A percentile compares a stretch with the other conserved stretches of the same genome.
These are phyloP conservation scores for Bipolaris sorokiniana DNA, from an alignment of 2,329 filamentous ascomycete genomes.

Conservation along the genomic window DNA sequence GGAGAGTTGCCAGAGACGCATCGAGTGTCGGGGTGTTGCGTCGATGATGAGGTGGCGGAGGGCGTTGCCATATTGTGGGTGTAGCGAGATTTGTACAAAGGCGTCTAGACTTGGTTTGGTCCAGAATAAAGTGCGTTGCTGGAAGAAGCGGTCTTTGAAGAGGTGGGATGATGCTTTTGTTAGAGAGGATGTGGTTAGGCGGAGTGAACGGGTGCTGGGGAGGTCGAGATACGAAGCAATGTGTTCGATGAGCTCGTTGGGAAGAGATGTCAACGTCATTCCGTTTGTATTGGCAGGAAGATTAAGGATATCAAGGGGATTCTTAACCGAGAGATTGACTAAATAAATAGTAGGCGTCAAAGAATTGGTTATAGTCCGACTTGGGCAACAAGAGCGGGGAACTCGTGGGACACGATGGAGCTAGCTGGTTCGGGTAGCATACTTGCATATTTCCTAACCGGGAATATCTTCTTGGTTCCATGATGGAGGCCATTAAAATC, in stretches of 20 bases:
- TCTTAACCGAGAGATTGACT: neutral
- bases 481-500: neutral
- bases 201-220: conserved; percentile 23
- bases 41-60: conserved; percentile 34
- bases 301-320: neutral
- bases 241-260: conserved; percentile 34
- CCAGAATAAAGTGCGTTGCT: conserved; percentile 25
- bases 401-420: conserved; percentile 5
- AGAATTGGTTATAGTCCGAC: neutral
- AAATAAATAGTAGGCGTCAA: neutral
- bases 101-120: conserved; percentile 19
- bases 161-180: conserved; percentile 23
- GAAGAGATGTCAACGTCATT: conserved; percentile 24
- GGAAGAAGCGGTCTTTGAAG: conserved; percentile 35
- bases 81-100: conserved; percentile 23
- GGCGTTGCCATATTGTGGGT: conserved; percentile 22
- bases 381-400: conserved; percentile 10
- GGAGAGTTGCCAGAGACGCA: conserved; percentile 30
- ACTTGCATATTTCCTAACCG: conserved; percentile 1
- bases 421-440: conserved; percentile 7
- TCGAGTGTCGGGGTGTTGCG: conserved; percentile 34
- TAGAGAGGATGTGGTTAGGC: conserved; percentile 25
- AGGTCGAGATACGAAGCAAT: conserved; percentile 29
- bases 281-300: neutral
- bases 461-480: neutral